Conservation (phyloP, 306 rosid genomes). For the peach (Prunus persica) region Prunus_persica_NCBIv2 NC_034009.1:10420501-10421000, state of each 20-base stretch:
- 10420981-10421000: constrained; percentile 62
- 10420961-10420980: constrained; percentile 53
- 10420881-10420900: not conserved
- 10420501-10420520: not conserved
- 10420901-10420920: not conserved
- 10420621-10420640: constrained; percentile 62
- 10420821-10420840: constrained; percentile 46
- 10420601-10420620: constrained; percentile 15
- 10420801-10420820: constrained; percentile 52
- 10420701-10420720: constrained; percentile 53
- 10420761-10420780: constrained; percentile 40
- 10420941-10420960: not conserved
- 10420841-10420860: constrained; percentile 39
- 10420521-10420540: not conserved
- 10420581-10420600: constrained; percentile 27
- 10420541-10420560: constrained; percentile 23
- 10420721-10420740: constrained; percentile 62
- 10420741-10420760: constrained; percentile 31
- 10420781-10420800: constrained; percentile 76
- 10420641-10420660: constrained; percentile 61
- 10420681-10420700: constrained; percentile 37
- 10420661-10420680: constrained; percentile 49
- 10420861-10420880: constrained; percentile 56
- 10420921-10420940: too few species aligned
- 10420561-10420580: constrained; percentile 35